Percentiles rank a stretch among this genome's conserved stretches.
Conservation (phyloP, 179 eudicot species). For the Pouteria campechiana region DNA sequence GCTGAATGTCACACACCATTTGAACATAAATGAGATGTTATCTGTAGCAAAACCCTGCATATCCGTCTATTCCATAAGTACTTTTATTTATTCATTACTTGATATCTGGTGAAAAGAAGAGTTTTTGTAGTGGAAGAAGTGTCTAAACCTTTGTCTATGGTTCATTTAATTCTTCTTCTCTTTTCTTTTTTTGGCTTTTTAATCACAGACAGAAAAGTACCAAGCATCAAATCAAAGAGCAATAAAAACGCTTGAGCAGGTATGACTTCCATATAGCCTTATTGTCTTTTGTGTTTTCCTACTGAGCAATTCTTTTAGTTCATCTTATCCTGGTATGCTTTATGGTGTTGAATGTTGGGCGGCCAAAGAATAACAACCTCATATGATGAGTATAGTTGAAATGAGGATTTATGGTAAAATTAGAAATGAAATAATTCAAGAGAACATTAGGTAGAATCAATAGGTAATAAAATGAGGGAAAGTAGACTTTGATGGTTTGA, state of each 20-base stretch:
- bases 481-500: too few species aligned
- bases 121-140: neutral
- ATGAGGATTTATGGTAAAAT: too few species aligned
- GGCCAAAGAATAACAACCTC: neutral
- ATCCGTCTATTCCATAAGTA: too few species aligned
- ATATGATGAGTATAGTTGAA: neutral
- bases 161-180: neutral
- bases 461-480: too few species aligned
- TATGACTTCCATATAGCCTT: constrained; percentile 3
- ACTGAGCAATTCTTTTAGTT: neutral
- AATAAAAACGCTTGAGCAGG: constrained; percentile 60
- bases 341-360: neutral
- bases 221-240: constrained; percentile 76
- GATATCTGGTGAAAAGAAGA: neutral
- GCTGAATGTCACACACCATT: too few species aligned
- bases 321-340: neutral
- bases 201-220: constrained; percentile 37
- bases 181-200: neutral
- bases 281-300: neutral
- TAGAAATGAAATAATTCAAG: too few species aligned
- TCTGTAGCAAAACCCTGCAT: too few species aligned
- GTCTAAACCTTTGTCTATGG: neutral
- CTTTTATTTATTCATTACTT: neutral
- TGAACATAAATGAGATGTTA: too few species aligned
- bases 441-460: too few species aligned